phyloP scores from a whole-genome alignment of 441 rosid genomes.

The Hura crepitans region DNA sequence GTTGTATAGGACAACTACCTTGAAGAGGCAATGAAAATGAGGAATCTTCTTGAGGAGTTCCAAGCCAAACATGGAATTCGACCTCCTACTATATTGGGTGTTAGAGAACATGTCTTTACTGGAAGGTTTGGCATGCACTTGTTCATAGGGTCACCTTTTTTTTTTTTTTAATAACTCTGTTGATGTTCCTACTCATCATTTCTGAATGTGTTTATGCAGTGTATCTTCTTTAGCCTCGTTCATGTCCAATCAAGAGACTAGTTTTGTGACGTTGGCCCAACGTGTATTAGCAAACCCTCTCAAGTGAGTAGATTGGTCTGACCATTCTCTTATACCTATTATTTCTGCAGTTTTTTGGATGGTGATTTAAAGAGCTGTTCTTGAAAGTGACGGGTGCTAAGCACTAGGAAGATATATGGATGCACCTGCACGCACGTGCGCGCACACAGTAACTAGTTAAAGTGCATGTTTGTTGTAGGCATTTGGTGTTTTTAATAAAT shows the following conservation, averaged over 20 bases:
- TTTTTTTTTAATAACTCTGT: background rate
- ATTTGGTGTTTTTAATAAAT: too few relatives aligned
- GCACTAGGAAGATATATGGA: too few relatives aligned
- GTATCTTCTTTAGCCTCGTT: constrained; percentile 97
- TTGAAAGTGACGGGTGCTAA: background rate
- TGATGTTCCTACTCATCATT: constrained; percentile 25
- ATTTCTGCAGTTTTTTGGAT: background rate
- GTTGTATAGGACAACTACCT: constrained; percentile 75
- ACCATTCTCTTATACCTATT: background rate
- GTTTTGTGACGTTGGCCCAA: constrained; percentile 95
- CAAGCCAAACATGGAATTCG: constrained; percentile 87
- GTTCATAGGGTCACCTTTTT: background rate
- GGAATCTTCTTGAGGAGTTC: constrained; percentile 95
- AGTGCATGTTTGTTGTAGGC: too few relatives aligned
- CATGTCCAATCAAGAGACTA: constrained; percentile 99
- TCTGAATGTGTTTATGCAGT: constrained; percentile 48
- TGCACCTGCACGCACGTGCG: too few relatives aligned
- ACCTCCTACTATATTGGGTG: constrained; percentile 91
- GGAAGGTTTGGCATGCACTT: constrained; percentile 62
- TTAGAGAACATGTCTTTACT: constrained; percentile 87
- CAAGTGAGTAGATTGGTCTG: constrained; percentile 53
- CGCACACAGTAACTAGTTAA: too few relatives aligned
- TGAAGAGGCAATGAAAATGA: constrained; percentile 95
- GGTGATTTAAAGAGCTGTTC: background rate
- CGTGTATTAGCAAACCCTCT: constrained; percentile 91